Percentiles rank a stretch among this genome's conserved stretches.
Conservation (phyloP, 83 land plant genomes). For the Thuja plicata region DNA sequence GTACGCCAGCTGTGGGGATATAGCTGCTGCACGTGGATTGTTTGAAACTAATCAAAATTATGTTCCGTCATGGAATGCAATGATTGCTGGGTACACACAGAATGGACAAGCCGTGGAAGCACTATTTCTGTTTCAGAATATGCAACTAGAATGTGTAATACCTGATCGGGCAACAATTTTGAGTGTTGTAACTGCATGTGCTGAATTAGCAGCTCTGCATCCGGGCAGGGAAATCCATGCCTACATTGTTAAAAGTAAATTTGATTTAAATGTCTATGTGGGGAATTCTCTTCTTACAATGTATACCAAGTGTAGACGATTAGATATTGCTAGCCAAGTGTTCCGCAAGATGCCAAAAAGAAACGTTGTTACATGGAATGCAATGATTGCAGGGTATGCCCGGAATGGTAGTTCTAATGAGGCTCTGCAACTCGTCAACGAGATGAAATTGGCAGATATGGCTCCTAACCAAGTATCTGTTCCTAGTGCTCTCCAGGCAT, state of each 20-base stretch:
- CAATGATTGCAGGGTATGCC: slow-evolving; percentile 29
- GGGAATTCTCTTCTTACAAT: slow-evolving; percentile 39
- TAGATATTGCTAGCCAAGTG: slow-evolving; percentile 27
- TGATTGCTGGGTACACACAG: background rate
- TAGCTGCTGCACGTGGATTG: slow-evolving; percentile 14
- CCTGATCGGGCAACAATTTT: slow-evolving; percentile 6
- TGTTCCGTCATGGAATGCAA: background rate
- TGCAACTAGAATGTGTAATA: background rate
- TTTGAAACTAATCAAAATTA: background rate
- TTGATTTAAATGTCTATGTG: slow-evolving; percentile 7
- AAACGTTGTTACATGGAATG: slow-evolving; percentile 48
- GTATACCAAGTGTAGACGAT: slow-evolving; percentile 34
- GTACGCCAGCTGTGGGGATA: slow-evolving; percentile 36
- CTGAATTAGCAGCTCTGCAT: background rate
- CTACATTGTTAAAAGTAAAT: slow-evolving; percentile 1
- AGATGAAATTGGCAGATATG: slow-evolving; percentile 42
- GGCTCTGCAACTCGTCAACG: slow-evolving; percentile 42
- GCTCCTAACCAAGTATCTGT: slow-evolving; percentile 20
- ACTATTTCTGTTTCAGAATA: background rate
- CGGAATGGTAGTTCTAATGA: slow-evolving; percentile 12
- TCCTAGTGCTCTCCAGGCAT: background rate
- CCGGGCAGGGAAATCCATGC: slow-evolving; percentile 7
- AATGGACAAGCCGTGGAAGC: background rate
- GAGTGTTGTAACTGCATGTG: slow-evolving; percentile 6
- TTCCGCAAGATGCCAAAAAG: slow-evolving; percentile 40